Conservation (phyloP, 345 rosid genomes). For the Nasturtium officinale region DNA sequence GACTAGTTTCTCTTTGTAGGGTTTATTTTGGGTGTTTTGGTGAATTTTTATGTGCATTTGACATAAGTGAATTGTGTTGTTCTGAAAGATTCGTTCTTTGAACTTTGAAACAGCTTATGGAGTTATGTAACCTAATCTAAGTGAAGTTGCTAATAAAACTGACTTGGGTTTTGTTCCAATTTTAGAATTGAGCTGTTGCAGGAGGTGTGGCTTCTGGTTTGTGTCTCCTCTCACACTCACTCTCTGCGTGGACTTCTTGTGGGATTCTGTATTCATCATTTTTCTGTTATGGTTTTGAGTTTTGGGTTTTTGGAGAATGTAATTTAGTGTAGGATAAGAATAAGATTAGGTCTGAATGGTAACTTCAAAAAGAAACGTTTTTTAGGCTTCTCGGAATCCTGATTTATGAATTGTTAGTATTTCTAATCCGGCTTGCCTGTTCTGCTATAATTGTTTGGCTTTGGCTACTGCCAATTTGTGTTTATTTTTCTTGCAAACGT, state of each 20-base stretch:
- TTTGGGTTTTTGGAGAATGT: not conserved
- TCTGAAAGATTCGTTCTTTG: not conserved
- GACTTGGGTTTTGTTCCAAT: not conserved
- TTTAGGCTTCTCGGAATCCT: not conserved
- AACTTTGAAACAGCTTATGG: not conserved
- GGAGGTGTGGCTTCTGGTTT: slow-evolving; percentile 20
- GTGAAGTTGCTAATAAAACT: slow-evolving; percentile 6
- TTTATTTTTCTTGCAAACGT: not conserved
- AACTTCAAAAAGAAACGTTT: not conserved
- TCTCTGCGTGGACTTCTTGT: not conserved
- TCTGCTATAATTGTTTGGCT: not conserved
- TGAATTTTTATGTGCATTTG: not conserved
- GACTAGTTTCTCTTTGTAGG: not conserved
- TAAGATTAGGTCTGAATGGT: not conserved
- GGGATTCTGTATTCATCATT: slow-evolving; percentile 2
- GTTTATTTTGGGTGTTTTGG: not conserved
- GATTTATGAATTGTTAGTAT: not conserved
- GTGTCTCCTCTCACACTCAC: slow-evolving; percentile 12
- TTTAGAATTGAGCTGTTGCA: slow-evolving; percentile 21
- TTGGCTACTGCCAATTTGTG: not conserved
- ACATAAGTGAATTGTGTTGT: not conserved
- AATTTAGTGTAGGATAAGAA: not conserved
- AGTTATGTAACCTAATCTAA: slow-evolving; percentile 13
- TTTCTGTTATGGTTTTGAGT: not conserved
- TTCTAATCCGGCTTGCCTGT: not conserved